These are phyloP conservation scores for Tinospora cordifolia DNA, from an alignment of 164 flowering plant species.

Conservation along the genomic window DNA sequence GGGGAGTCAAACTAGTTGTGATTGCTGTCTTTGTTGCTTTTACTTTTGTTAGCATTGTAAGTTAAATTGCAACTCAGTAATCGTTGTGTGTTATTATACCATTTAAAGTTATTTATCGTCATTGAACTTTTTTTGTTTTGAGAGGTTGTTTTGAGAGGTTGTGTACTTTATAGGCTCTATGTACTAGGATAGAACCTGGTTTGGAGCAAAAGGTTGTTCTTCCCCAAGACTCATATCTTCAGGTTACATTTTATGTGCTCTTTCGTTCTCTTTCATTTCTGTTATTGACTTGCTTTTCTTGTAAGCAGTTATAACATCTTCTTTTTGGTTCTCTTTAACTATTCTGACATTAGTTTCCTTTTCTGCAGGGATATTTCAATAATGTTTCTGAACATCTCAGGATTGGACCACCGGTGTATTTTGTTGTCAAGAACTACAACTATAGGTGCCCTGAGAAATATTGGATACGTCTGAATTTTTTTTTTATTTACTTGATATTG, in stretches of 20 bases:
- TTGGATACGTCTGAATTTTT: background rate
- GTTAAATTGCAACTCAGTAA: constrained; percentile 27
- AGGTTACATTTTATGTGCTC: constrained; percentile 42
- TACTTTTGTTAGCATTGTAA: constrained; percentile 86
- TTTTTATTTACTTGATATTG: background rate
- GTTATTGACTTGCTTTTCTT: background rate
- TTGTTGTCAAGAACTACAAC: constrained; percentile 89
- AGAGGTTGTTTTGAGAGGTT: no score
- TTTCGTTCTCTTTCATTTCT: background rate
- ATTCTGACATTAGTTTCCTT: background rate
- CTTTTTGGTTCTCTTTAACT: background rate
- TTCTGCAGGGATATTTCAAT: constrained; percentile 79
- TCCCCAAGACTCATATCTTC: constrained; percentile 94
- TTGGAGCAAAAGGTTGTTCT: constrained; percentile 91
- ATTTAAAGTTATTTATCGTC: no score
- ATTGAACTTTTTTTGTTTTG: no score
- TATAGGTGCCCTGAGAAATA: constrained; percentile 52
- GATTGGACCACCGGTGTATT: constrained; percentile 92
- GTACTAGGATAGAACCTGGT: constrained; percentile 93
- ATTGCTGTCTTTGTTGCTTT: constrained; percentile 61
- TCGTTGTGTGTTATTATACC: no score
- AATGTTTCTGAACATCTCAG: constrained; percentile 77
- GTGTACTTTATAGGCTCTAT: constrained; percentile 50
- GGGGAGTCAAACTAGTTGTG: constrained; percentile 78
- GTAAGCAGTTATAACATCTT: background rate